phyloP scores from a whole-genome alignment of 441 rosid genomes.

The Mallotus repandus region DNA sequence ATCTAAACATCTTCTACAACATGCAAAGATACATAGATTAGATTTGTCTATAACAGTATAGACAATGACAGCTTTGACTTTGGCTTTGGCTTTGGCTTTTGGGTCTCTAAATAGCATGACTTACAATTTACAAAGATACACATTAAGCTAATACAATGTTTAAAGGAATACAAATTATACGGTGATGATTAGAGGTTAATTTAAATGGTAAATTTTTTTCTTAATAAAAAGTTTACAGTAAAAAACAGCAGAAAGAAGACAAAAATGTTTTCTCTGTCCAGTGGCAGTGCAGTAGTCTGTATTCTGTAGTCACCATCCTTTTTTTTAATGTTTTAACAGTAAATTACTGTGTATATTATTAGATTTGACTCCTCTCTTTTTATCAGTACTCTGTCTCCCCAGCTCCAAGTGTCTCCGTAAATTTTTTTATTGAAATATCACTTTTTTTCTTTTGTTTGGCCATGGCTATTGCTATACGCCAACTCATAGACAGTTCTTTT shows the following conservation, averaged over 20 bases:
- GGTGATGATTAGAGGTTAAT: constrained; percentile 2
- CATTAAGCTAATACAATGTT: not conserved
- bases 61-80: constrained; percentile 3
- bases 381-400: constrained; percentile 26
- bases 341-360: constrained; percentile 22
- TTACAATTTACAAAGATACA: no score
- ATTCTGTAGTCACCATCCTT: constrained; percentile 18
- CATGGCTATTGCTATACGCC: no score
- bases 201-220: no score
- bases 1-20: not conserved
- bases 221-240: no score
- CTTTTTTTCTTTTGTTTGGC: no score
- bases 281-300: constrained; percentile 29
- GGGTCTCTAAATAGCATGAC: not conserved
- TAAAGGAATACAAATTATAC: constrained; percentile 5
- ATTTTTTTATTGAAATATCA: no score
- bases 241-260: constrained; percentile 20
- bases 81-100: not conserved
- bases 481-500: no score
- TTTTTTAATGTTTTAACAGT: constrained; percentile 12
- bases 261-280: constrained; percentile 9
- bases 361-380: constrained; percentile 50
- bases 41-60: constrained; percentile 1
- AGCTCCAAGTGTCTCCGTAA: not conserved
- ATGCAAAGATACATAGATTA: not conserved